A percentile compares a stretch with the other conserved stretches of the same genome.
Conservation (phyloP, 352 stramenopile genomes). For the Phytophthora fragariaefolia region DNA sequence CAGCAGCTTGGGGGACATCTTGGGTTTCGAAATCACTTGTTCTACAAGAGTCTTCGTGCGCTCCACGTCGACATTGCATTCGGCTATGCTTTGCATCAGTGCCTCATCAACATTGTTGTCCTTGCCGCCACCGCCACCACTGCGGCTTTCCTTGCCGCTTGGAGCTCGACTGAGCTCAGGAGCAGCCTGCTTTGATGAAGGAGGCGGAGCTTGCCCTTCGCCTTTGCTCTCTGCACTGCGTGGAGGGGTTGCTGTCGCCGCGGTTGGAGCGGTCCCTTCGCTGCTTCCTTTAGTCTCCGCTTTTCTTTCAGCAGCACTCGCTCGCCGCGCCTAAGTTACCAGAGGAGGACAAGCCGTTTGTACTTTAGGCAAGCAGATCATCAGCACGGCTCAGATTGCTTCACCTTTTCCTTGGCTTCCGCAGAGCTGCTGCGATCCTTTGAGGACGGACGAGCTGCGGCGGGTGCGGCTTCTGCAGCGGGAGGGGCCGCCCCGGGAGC, state of each 20-base stretch:
- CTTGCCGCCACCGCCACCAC: constrained; percentile 19
- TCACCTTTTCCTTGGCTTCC: constrained; percentile 69
- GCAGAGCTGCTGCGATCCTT: constrained; percentile 57
- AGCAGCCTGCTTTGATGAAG: constrained; percentile 32
- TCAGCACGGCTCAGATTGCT: constrained; percentile 15
- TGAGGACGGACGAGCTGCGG: constrained; percentile 40
- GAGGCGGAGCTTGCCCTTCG: constrained; percentile 35
- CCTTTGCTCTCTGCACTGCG: constrained; percentile 49
- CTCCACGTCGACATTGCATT: constrained; percentile 82
- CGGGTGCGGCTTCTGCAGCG: constrained; percentile 23
- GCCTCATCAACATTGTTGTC: constrained; percentile 50
- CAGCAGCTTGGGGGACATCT: constrained; percentile 86
- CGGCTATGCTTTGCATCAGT: constrained; percentile 60
- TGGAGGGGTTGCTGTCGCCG: constrained; percentile 11
- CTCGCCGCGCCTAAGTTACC: constrained; percentile 32
- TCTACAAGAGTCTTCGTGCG: constrained; percentile 78
- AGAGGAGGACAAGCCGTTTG: neutral
- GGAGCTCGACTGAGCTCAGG: constrained; percentile 21
- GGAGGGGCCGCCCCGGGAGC: constrained; percentile 21
- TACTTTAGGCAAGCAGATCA: neutral
- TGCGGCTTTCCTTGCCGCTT: constrained; percentile 46
- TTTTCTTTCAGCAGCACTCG: constrained; percentile 32
- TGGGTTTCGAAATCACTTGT: constrained; percentile 84
- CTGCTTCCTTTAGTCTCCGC: constrained; percentile 33
- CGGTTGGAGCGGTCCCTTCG: constrained; percentile 24